Conservation (phyloP, 192 early-diverging fungal species). For the Coemansia sp. region DNA sequence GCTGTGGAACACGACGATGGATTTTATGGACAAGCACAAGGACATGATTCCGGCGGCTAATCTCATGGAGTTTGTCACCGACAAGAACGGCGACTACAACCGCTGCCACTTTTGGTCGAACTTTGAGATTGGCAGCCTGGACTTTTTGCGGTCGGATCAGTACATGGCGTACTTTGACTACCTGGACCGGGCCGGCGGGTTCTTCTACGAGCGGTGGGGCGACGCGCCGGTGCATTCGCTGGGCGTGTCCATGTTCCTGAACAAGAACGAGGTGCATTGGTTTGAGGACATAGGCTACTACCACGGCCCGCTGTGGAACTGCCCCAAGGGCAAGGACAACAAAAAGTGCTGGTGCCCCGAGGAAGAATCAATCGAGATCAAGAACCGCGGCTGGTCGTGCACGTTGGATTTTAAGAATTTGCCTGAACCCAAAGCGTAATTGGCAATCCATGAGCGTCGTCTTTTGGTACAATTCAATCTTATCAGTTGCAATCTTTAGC, state of each 20-base stretch:
- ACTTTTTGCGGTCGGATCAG: slow-evolving; percentile 44
- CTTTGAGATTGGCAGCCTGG: slow-evolving; percentile 71
- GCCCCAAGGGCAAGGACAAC: slow-evolving; percentile 40
- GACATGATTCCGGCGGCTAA: slow-evolving; percentile 56
- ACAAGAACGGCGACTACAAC: slow-evolving; percentile 57
- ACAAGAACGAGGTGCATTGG: slow-evolving; percentile 59
- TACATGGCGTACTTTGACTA: slow-evolving; percentile 7
- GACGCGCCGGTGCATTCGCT: slow-evolving; percentile 61
- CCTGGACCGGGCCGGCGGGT: slow-evolving; percentile 3
- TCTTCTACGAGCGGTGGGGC: slow-evolving; percentile 7
- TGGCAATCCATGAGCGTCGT: neutral
- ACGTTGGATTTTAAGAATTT: slow-evolving; percentile 39
- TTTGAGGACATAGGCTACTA: slow-evolving; percentile 72
- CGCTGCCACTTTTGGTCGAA: slow-evolving; percentile 75
- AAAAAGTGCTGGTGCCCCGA: slow-evolving; percentile 48
- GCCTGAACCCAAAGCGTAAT: slow-evolving; percentile 15
- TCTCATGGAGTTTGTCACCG: slow-evolving; percentile 57
- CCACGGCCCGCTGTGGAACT: slow-evolving; percentile 46
- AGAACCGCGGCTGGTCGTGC: slow-evolving; percentile 46
- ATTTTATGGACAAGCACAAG: slow-evolving; percentile 56
- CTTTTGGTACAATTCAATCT: neutral
- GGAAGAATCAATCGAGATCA: slow-evolving; percentile 42
- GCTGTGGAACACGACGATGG: slow-evolving; percentile 65
- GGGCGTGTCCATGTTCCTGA: slow-evolving; percentile 58
- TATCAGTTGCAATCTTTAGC: slow-evolving; percentile 1